Evolutionary conservation across 2,329 filamentous ascomycete species (phyloP).

Genomic region (Aspergillus sp.): DNA sequence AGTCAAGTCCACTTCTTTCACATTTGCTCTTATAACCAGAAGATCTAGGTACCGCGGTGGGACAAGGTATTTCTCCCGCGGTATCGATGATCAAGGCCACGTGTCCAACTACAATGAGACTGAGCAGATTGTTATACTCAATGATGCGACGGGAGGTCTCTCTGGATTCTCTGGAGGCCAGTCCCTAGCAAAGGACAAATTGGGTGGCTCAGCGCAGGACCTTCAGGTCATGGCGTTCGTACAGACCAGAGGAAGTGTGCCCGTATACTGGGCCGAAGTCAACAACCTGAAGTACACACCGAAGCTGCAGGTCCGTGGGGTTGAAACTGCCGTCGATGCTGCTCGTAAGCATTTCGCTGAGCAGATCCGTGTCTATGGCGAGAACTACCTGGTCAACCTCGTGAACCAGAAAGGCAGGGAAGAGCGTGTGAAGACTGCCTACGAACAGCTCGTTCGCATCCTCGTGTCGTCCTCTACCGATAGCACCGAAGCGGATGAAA

Average conservation of each 20-base stretch:
- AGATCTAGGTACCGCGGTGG: slow-evolving; percentile 85
- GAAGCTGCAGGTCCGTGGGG: slow-evolving; percentile 80
- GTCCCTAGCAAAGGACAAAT: slow-evolving; percentile 73
- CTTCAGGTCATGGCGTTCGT: slow-evolving; percentile 91
- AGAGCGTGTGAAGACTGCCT: slow-evolving; percentile 84
- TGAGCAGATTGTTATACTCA: slow-evolving; percentile 86
- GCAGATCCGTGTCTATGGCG: slow-evolving; percentile 89
- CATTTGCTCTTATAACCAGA: slow-evolving; percentile 83
- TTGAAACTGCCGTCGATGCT: slow-evolving; percentile 76
- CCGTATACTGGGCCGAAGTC: slow-evolving; percentile 93
- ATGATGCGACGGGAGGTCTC: slow-evolving; percentile 73
- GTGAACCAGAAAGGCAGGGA: slow-evolving; percentile 97
- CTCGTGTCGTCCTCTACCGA: slow-evolving; percentile 71
- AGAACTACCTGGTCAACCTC: slow-evolving; percentile 95
- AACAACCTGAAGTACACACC: slow-evolving; percentile 92
- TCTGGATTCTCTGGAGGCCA: slow-evolving; percentile 78
- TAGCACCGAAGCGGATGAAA: slow-evolving; percentile 63
- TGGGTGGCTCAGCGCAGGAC: slow-evolving; percentile 66
- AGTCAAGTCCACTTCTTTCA: slow-evolving; percentile 81
- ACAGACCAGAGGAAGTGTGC: slow-evolving; percentile 93
- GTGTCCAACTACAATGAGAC: slow-evolving; percentile 99
- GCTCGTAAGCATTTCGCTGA: slow-evolving; percentile 88
- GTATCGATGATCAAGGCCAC: slow-evolving; percentile 88
- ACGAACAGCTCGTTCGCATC: slow-evolving; percentile 82
- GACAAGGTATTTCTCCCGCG: slow-evolving; percentile 92